phyloP scores from a whole-genome alignment of 495 filamentous ascomycete genomes.

The Parachaetomium inaequale region DNA sequence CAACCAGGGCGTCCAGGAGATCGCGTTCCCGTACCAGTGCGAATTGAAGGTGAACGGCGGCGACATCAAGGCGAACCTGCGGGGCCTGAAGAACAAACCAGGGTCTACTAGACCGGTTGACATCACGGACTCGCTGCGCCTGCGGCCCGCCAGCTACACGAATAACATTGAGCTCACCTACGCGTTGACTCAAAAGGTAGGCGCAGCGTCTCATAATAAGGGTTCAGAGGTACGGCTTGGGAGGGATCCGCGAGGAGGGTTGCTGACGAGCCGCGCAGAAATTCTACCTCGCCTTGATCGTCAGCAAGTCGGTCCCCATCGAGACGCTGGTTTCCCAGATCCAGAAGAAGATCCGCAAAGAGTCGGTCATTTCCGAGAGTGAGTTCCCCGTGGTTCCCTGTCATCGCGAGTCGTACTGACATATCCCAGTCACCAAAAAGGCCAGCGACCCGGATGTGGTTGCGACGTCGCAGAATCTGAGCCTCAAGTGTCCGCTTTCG shows the following conservation, averaged over 20 bases:
- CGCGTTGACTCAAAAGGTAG: conserved; percentile 81
- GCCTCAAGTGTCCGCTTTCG: conserved; percentile 86
- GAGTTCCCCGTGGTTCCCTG: conserved; percentile 36
- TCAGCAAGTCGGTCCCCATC: conserved; percentile 69
- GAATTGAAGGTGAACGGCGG: conserved; percentile 87
- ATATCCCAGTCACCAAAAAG: conserved; percentile 63
- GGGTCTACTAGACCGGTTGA: conserved; percentile 91
- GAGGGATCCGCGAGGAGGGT: not conserved
- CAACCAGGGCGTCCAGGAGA: conserved; percentile 61
- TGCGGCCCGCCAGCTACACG: conserved; percentile 58
- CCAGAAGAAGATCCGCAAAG: conserved; percentile 70
- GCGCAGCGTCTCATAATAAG: conserved; percentile 7
- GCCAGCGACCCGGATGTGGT: conserved; percentile 85
- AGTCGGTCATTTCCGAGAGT: conserved; percentile 82
- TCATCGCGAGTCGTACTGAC: conserved; percentile 22
- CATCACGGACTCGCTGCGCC: conserved; percentile 72
- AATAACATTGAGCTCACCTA: conserved; percentile 86
- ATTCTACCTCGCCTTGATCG: conserved; percentile 67
- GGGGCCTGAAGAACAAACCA: conserved; percentile 91
- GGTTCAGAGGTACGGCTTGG: conserved; percentile 11
- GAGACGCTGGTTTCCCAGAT: conserved; percentile 68
- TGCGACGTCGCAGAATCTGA: conserved; percentile 80
- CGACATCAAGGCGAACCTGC: conserved; percentile 82
- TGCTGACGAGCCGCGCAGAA: conserved; percentile 50
- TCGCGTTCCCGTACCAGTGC: conserved; percentile 85